Percentiles rank a stretch among this genome's conserved stretches.
These are phyloP conservation scores for Aspergillus hiratsukae DNA, from an alignment of 2,329 filamentous ascomycete species.

Conservation along the genomic window DNA sequence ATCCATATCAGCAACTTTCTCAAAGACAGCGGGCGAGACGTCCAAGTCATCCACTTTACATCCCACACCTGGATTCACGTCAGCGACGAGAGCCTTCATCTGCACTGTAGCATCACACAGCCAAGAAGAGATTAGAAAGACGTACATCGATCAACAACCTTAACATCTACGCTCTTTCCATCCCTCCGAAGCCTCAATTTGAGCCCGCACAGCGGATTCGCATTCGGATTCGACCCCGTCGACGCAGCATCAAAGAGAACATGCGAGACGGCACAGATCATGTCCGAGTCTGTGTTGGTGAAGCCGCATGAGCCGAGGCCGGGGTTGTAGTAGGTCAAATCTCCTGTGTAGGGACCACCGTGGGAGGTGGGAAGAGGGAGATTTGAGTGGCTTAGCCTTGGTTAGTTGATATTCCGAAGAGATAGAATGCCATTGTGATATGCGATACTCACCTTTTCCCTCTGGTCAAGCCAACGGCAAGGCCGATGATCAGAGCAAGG, in stretches of 20 bases:
- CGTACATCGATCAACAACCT: conserved; percentile 63
- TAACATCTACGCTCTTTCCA: conserved; percentile 56
- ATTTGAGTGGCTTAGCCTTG: conserved; percentile 7
- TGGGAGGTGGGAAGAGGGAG: conserved; percentile 30
- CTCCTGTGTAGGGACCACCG: conserved; percentile 54
- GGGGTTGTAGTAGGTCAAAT: conserved; percentile 66
- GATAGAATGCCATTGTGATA: not conserved
- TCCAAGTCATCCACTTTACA: conserved; percentile 49
- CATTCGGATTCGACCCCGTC: conserved; percentile 54
- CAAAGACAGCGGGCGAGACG: conserved; percentile 47
- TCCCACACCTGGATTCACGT: conserved; percentile 36
- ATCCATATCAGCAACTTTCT: conserved; percentile 43
- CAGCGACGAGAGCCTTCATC: conserved; percentile 7
- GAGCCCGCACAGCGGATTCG: conserved; percentile 63
- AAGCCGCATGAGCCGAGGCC: conserved; percentile 66
- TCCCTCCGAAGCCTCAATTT: conserved; percentile 59
- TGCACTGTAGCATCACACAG: not conserved
- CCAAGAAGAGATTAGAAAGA: conserved; percentile 1
- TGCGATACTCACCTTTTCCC: conserved; percentile 13
- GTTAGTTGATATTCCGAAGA: not conserved
- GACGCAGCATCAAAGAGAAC: conserved; percentile 59
- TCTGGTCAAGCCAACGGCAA: conserved; percentile 22
- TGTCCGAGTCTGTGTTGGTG: conserved; percentile 50
- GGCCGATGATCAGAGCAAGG: conserved; percentile 20
- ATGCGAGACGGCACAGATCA: conserved; percentile 64